These are phyloP conservation scores for Salicornia ramosissima DNA, from an alignment of 148 eudicot species.

Conservation along the genomic window DNA sequence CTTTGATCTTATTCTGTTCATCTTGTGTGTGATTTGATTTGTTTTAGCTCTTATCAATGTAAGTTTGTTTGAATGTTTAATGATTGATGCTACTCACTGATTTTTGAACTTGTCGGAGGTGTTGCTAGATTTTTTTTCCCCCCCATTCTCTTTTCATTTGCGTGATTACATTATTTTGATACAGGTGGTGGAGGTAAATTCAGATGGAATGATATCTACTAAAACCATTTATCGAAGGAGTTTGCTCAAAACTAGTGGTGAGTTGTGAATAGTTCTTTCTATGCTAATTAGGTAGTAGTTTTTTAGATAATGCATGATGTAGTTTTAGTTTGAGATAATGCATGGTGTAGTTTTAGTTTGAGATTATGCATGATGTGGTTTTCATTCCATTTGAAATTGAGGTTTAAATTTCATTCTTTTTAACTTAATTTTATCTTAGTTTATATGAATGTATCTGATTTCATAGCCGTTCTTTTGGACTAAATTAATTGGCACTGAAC, in stretches of 20 bases:
- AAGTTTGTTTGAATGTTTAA: too few relatives aligned
- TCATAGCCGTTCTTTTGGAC: too few relatives aligned
- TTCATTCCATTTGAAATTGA: too few relatives aligned
- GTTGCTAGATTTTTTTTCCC: background rate
- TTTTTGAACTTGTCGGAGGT: background rate
- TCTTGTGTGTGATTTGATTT: background rate
- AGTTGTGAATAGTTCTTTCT: conserved; percentile 24
- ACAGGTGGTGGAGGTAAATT: conserved; percentile 87
- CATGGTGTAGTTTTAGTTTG: background rate
- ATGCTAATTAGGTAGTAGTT: too few relatives aligned
- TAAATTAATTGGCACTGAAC: too few relatives aligned
- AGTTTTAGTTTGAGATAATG: too few relatives aligned
- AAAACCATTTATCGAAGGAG: conserved; percentile 69
- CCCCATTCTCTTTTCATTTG: background rate
- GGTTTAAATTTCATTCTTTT: too few relatives aligned
- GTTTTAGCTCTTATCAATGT: background rate
- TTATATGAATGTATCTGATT: too few relatives aligned
- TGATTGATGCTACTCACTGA: background rate
- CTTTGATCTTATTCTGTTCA: background rate
- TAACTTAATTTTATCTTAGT: too few relatives aligned
- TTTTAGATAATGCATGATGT: too few relatives aligned
- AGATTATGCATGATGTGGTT: too few relatives aligned
- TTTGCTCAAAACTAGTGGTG: conserved; percentile 87
- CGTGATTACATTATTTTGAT: background rate
- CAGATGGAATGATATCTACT: conserved; percentile 66